phyloP scores from a whole-genome alignment of 2,329 filamentous ascomycete species.

The Penicillium hesseltinei region DNA sequence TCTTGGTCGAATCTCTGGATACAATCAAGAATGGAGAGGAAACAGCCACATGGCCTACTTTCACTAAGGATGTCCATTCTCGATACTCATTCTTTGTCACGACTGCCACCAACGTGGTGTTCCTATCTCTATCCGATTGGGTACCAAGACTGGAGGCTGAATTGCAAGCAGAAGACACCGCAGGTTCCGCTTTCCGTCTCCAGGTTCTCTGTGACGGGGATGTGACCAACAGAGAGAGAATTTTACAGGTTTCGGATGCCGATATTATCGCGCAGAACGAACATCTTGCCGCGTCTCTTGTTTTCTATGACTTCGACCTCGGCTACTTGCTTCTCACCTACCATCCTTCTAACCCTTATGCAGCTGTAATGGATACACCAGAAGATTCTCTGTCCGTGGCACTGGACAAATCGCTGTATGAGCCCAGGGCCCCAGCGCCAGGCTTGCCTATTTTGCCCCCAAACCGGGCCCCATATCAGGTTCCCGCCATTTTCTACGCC shows the following conservation, averaged over 20 bases:
- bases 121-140: conserved; percentile 58
- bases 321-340: conserved; percentile 58
- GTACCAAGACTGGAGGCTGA: conserved; percentile 57
- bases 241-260: conserved; percentile 43
- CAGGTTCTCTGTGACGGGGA: conserved; percentile 54
- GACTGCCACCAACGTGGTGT: conserved; percentile 53
- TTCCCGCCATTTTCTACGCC: conserved; percentile 42
- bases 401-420: conserved; percentile 27
- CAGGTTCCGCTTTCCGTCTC: conserved; percentile 57
- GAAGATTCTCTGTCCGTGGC: conserved; percentile 32
- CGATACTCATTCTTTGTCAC: conserved; percentile 61
- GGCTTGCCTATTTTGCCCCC: conserved; percentile 31
- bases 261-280: conserved; percentile 25
- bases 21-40: conserved; percentile 33
- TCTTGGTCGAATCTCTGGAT: conserved; percentile 47
- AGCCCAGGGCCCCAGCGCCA: conserved; percentile 22
- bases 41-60: conserved; percentile 49
- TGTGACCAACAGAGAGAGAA: conserved; percentile 49
- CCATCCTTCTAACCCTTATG: conserved; percentile 49
- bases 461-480: conserved; percentile 44
- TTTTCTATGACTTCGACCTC: conserved; percentile 56
- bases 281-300: conserved; percentile 49
- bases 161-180: conserved; percentile 50
- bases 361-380: conserved; percentile 53
- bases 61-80: conserved; percentile 56